Conservation (phyloP, 371 early-diverging fungal genomes). For the Rhizopus sp. region DNA sequence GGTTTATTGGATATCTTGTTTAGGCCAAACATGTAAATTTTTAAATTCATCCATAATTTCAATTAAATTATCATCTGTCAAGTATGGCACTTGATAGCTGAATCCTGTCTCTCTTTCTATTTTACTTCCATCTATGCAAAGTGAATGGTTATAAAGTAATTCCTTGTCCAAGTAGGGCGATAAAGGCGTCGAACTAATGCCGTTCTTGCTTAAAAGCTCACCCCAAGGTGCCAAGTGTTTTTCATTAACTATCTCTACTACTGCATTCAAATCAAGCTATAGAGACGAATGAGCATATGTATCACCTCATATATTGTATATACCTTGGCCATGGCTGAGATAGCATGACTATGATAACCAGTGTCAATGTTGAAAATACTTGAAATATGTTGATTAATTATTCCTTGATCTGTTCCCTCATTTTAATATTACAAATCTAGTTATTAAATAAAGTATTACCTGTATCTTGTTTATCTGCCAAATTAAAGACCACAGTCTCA, state of each 20-base stretch:
- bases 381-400: slow-evolving; percentile 70
- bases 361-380: slow-evolving; percentile 81
- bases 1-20: slow-evolving; percentile 11
- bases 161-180: slow-evolving; percentile 95
- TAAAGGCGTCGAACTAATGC: slow-evolving; percentile 82
- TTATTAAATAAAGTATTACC: slow-evolving; percentile 25
- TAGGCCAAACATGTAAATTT: slow-evolving; percentile 71
- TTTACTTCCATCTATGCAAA: slow-evolving; percentile 78
- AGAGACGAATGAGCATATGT: not conserved
- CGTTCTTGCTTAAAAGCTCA: slow-evolving; percentile 53
- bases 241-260: slow-evolving; percentile 91
- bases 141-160: slow-evolving; percentile 76
- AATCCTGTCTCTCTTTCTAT: slow-evolving; percentile 76
- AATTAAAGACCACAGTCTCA: slow-evolving; percentile 59
- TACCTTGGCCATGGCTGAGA: slow-evolving; percentile 84
- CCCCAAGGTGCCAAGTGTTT: slow-evolving; percentile 85
- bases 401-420: slow-evolving; percentile 69
- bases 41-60: slow-evolving; percentile 75
- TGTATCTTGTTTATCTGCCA: slow-evolving; percentile 81
- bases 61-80: slow-evolving; percentile 64
- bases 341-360: slow-evolving; percentile 79
- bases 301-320: not conserved
- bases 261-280: slow-evolving; percentile 77
- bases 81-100: slow-evolving; percentile 63
- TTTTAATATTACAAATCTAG: not conserved